Conservation (phyloP, 2,329 filamentous ascomycete species). For the Clonostachys rosea region DNA sequence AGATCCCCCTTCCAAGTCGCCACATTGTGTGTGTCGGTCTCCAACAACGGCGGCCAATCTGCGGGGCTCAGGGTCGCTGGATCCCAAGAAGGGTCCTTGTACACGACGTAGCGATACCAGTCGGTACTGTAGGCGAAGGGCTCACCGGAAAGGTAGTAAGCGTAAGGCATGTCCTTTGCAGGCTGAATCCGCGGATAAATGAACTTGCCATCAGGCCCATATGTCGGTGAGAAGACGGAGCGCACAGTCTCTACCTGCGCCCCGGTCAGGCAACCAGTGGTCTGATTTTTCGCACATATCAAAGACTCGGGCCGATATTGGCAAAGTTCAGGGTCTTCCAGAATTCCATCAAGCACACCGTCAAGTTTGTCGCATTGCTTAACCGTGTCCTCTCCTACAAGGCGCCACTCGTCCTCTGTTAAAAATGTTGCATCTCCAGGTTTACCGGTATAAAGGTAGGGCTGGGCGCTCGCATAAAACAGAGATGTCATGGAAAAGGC, state of each 20-base stretch:
- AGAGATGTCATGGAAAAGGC: slow-evolving; percentile 28
- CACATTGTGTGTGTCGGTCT: slow-evolving; percentile 24
- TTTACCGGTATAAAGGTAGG: slow-evolving; percentile 14
- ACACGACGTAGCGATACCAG: slow-evolving; percentile 33
- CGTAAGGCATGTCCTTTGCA: slow-evolving; percentile 40
- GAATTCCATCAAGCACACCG: slow-evolving; percentile 41
- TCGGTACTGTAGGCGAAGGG: slow-evolving; percentile 16
- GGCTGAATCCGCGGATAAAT: slow-evolving; percentile 40
- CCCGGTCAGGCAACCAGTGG: slow-evolving; percentile 25
- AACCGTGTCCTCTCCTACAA: slow-evolving; percentile 13
- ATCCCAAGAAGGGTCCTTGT: slow-evolving; percentile 29
- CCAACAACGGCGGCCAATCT: slow-evolving; percentile 30
- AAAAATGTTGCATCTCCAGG: slow-evolving; percentile 18
- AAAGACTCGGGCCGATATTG: slow-evolving; percentile 32
- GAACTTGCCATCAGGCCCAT: slow-evolving; percentile 28
- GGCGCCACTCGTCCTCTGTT: slow-evolving; percentile 9
- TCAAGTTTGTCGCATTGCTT: slow-evolving; percentile 45
- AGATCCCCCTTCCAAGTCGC: slow-evolving; percentile 28
- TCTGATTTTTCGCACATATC: slow-evolving; percentile 29
- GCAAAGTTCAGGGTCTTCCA: slow-evolving; percentile 38
- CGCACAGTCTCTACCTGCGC: slow-evolving; percentile 1
- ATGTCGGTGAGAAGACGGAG: slow-evolving; percentile 27
- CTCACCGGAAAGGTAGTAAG: slow-evolving; percentile 19
- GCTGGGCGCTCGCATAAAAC: slow-evolving; percentile 26
- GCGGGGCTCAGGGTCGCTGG: slow-evolving; percentile 32